Evolutionary conservation across 495 filamentous ascomycete genomes (phyloP).

Genomic region (Neurospora sp.): DNA sequence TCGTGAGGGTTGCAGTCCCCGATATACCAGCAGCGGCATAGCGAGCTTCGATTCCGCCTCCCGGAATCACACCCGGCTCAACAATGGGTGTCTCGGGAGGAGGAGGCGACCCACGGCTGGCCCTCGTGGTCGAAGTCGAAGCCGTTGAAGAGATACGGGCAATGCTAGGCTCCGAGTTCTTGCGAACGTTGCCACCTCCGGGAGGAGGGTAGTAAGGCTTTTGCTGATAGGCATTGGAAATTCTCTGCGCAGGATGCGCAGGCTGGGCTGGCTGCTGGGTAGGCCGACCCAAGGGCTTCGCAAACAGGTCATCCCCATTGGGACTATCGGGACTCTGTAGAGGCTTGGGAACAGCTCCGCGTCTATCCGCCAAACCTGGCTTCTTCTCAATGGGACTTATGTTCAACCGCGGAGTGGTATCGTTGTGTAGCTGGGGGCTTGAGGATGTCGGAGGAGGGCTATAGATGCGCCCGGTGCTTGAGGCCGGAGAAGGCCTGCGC

Average conservation of each 20-base stretch:
- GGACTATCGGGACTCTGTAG: slow-evolving; percentile 62
- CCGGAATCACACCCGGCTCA: slow-evolving; percentile 56
- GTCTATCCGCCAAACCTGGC: slow-evolving; percentile 54
- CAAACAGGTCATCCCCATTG: slow-evolving; percentile 55
- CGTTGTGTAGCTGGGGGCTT: slow-evolving; percentile 23
- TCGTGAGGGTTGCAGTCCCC: slow-evolving; percentile 69
- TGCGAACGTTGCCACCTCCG: slow-evolving; percentile 17
- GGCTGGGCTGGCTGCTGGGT: slow-evolving; percentile 11
- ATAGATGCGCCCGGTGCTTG: slow-evolving; percentile 23
- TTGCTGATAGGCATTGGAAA: slow-evolving; percentile 39
- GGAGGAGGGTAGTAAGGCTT: slow-evolving; percentile 41
- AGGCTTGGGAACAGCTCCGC: slow-evolving; percentile 66
- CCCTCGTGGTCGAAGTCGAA: slow-evolving; percentile 86
- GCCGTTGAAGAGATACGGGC: slow-evolving; percentile 79
- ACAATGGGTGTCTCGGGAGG: slow-evolving; percentile 91
- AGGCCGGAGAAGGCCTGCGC: slow-evolving; percentile 21
- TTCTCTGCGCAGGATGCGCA: slow-evolving; percentile 20
- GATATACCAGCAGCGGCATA: slow-evolving; percentile 85
- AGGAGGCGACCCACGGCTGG: slow-evolving; percentile 84
- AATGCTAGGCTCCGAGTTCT: slow-evolving; percentile 37
- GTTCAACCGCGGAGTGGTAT: slow-evolving; percentile 33
- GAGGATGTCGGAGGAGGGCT: slow-evolving; percentile 24
- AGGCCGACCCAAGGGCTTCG: slow-evolving; percentile 35
- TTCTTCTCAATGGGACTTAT: slow-evolving; percentile 41
- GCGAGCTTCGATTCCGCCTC: slow-evolving; percentile 75